phyloP scores from a whole-genome alignment of 352 stramenopile species.

The Pythium diclinum region DNA sequence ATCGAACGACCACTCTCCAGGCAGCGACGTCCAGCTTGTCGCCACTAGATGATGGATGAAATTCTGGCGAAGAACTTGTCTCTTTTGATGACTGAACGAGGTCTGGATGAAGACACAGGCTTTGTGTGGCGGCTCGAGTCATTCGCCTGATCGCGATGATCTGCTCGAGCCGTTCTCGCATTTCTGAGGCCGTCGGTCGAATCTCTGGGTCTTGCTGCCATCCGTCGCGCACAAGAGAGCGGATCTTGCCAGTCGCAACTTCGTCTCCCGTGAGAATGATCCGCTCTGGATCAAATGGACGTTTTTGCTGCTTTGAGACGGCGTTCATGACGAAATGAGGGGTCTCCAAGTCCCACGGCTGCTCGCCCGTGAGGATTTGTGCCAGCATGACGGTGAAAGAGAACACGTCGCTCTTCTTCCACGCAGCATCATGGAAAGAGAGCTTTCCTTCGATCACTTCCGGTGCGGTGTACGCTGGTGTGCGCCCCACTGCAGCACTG shows the following conservation, averaged over 20 bases:
- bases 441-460: slow-evolving; percentile 10
- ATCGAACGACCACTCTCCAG: no score
- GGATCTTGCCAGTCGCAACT: background rate
- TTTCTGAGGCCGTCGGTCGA: slow-evolving; percentile 8
- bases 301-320: background rate
- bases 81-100: no score
- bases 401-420: slow-evolving; percentile 21
- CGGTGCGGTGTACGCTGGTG: slow-evolving; percentile 7
- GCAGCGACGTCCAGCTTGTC: no score
- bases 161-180: slow-evolving; percentile 9
- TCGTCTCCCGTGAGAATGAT: background rate
- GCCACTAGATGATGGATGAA: no score
- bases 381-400: slow-evolving; percentile 9
- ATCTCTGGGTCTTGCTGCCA: slow-evolving; percentile 10
- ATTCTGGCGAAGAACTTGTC: no score
- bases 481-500: slow-evolving; percentile 3
- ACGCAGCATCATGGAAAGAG: slow-evolving; percentile 1
- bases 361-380: slow-evolving; percentile 1
- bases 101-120: no score
- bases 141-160: background rate
- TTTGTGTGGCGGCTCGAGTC: no score
- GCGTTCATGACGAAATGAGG: slow-evolving; percentile 8
- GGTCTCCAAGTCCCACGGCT: slow-evolving; percentile 16
- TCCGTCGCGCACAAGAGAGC: slow-evolving; percentile 2
- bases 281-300: slow-evolving; percentile 2